phyloP scores from a whole-genome alignment of 495 filamentous ascomycete species.

The Neurospora sublineolata region DNA sequence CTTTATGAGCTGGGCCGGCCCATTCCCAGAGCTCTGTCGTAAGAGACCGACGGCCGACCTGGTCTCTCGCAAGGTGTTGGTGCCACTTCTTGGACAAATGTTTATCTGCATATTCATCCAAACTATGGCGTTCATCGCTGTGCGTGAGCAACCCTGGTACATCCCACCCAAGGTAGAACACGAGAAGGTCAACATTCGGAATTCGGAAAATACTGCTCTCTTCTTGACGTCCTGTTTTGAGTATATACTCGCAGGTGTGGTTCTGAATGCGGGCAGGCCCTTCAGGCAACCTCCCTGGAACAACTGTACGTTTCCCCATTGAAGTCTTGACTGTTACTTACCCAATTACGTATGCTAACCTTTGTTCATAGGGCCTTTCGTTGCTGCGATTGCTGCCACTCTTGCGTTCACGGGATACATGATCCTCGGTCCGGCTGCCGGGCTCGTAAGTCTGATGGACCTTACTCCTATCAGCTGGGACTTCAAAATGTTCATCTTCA shows the following conservation, averaged over 20 bases:
- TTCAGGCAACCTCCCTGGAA: conserved; percentile 71
- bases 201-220: conserved; percentile 83
- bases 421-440: conserved; percentile 57
- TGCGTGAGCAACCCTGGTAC: conserved; percentile 74
- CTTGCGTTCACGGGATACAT: conserved; percentile 61
- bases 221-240: conserved; percentile 89
- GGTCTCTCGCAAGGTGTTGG: conserved; percentile 86
- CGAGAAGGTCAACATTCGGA: conserved; percentile 70
- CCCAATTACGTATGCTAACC: conserved; percentile 4
- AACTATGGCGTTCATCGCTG: conserved; percentile 55
- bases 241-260: conserved; percentile 80
- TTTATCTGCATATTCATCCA: conserved; percentile 71
- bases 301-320: conserved; percentile 51
- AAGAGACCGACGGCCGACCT: conserved; percentile 89
- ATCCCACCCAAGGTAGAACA: conserved; percentile 63
- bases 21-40: conserved; percentile 62
- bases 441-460: conserved; percentile 68
- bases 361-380: conserved; percentile 58
- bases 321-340: conserved; percentile 4
- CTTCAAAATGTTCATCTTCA: conserved; percentile 63
- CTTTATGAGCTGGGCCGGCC: conserved; percentile 95
- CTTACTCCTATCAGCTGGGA: conserved; percentile 58
- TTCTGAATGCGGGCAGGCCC: conserved; percentile 79
- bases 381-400: conserved; percentile 60
- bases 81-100: conserved; percentile 83